These are phyloP conservation scores for Syzygium oleosum DNA, from an alignment of 345 rosid species.

Conservation along the genomic window DNA sequence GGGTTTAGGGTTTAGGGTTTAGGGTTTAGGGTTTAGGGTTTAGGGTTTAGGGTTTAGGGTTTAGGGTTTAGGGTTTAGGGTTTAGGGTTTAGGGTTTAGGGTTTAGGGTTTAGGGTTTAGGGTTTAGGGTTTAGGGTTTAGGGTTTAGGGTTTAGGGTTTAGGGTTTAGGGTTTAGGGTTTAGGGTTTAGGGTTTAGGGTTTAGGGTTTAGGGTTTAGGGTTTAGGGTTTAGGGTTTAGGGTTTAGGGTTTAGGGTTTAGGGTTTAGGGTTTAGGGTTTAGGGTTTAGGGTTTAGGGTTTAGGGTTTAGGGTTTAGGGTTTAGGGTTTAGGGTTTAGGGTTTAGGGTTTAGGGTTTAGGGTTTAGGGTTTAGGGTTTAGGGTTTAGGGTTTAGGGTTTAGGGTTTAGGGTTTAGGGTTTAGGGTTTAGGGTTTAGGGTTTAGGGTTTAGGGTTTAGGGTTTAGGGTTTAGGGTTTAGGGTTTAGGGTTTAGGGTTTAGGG, in stretches of 20 bases:
- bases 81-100: not conserved
- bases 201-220: not conserved
- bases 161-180: not conserved
- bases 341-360: not conserved
- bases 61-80: not conserved
- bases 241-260: not conserved
- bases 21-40: not conserved
- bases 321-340: not conserved
- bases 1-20: not conserved
- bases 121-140: not conserved
- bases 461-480: too few relatives aligned
- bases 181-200: not conserved
- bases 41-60: not conserved
- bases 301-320: not conserved
- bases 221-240: not conserved
- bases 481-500: too few relatives aligned
- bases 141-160: not conserved
- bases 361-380: not conserved
- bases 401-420: too few relatives aligned
- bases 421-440: too few relatives aligned
- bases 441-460: too few relatives aligned
- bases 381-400: too few relatives aligned
- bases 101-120: not conserved
- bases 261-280: not conserved
- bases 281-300: not conserved